Percentiles rank a stretch among this genome's conserved stretches.
Conservation (phyloP, 1,284 basidiomycete genomes). For the Flammula alnicola region DNA sequence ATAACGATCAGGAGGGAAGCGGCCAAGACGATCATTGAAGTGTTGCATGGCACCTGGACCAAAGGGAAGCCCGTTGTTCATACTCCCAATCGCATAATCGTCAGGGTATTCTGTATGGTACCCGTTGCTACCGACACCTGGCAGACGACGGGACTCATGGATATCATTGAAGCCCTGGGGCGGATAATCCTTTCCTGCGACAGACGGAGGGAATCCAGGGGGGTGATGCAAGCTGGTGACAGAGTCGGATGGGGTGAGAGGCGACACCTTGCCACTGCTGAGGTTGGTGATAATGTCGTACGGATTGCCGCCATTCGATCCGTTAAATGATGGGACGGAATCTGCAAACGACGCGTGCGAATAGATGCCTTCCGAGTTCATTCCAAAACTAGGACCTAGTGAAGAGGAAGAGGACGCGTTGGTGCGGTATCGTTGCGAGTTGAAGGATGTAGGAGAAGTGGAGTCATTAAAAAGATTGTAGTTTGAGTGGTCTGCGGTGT, state of each 20-base stretch:
- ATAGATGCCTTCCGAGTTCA: conserved; percentile 61
- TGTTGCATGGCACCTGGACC: conserved; percentile 51
- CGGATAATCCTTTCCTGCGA: conserved; percentile 59
- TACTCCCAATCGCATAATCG: conserved; percentile 57
- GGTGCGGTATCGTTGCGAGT: conserved; percentile 62
- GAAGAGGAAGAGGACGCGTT: conserved; percentile 72
- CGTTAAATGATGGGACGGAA: conserved; percentile 57
- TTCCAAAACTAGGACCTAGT: conserved; percentile 55
- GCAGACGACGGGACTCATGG: conserved; percentile 58
- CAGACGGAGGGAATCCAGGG: conserved; percentile 51
- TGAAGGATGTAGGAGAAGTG: conserved; percentile 48
- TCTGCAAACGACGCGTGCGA: conserved; percentile 61
- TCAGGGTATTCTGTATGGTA: conserved; percentile 66
- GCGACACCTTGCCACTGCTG: conserved; percentile 75
- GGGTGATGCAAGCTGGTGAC: conserved; percentile 59
- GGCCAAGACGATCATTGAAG: conserved; percentile 61
- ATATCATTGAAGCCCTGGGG: conserved; percentile 55
- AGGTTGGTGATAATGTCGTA: conserved; percentile 69
- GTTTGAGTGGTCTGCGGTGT: conserved; percentile 52
- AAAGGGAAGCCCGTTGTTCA: conserved; percentile 51
- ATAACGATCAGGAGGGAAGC: conserved; percentile 54
- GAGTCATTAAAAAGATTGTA: conserved; percentile 66
- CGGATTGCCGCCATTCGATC: conserved; percentile 49
- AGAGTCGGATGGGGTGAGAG: conserved; percentile 70
- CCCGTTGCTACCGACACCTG: conserved; percentile 42